Conservation (phyloP, 2,329 filamentous ascomycete species). For the Apiospora marii region DNA sequence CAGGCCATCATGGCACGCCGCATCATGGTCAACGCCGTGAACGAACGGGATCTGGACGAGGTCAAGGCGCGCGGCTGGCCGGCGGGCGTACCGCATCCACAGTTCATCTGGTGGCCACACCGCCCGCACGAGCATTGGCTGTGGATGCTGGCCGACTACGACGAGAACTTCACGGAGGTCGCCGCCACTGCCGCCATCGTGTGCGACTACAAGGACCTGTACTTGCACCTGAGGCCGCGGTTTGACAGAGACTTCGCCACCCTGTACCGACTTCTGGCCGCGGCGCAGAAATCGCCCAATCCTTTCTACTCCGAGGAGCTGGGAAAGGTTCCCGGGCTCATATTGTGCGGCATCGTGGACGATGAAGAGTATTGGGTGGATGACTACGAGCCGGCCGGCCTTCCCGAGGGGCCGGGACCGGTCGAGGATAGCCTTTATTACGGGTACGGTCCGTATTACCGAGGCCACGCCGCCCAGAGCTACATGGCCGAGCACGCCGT, state of each 20-base stretch:
- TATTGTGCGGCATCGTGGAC: not conserved
- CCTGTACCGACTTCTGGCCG: not conserved
- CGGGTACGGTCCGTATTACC: not conserved
- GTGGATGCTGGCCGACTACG: not conserved
- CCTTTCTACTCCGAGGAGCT: not conserved
- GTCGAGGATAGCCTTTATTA: not conserved
- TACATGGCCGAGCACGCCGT: not conserved
- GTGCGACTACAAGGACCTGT: not conserved
- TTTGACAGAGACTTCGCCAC: not conserved
- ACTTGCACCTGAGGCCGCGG: not conserved
- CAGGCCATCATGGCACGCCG: not conserved
- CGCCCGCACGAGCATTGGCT: not conserved
- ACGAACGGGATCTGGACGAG: not conserved
- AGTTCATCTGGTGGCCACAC: not conserved
- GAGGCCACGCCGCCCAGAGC: not conserved
- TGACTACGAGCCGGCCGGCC: not conserved
- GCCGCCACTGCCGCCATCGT: not conserved
- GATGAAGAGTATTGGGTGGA: not conserved
- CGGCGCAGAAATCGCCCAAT: not conserved
- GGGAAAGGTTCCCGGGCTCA: not conserved
- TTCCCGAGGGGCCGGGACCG: not conserved
- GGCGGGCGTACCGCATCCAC: not conserved
- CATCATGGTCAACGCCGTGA: not conserved
- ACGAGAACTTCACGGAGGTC: not conserved
- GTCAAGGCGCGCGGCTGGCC: not conserved